Evolutionary conservation across 768 basidiomycete species (phyloP).

Genomic region (Suillus hirtellus): DNA sequence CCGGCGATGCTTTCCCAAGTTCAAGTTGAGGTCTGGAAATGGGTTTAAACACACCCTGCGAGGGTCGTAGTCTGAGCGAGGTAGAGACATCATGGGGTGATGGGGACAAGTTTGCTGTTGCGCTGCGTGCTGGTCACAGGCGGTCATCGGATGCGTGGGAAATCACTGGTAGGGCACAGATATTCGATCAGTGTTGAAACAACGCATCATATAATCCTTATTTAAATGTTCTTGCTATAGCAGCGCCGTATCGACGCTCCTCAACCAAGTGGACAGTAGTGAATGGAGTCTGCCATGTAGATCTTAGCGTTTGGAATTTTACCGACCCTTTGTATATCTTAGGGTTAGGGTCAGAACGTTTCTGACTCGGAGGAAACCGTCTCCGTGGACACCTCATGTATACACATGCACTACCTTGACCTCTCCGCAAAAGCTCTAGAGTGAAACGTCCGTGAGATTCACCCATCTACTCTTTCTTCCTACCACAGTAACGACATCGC

Average conservation of each 20-base stretch:
- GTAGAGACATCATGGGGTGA: constrained; percentile 51
- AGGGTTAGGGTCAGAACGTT: not conserved
- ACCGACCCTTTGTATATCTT: not conserved
- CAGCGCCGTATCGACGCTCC: not conserved
- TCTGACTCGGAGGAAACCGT: not conserved
- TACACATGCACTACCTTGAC: not conserved
- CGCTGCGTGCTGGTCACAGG: not conserved
- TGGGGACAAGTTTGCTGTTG: not conserved
- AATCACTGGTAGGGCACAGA: not conserved
- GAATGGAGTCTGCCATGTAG: not conserved
- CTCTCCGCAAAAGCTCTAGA: not conserved
- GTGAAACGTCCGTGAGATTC: not conserved
- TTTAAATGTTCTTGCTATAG: not conserved
- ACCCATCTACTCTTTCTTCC: not conserved
- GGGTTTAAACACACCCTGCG: constrained; percentile 86
- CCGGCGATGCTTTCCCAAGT: constrained; percentile 74
- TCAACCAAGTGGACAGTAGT: not conserved
- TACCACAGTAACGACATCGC: not conserved
- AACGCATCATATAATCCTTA: not conserved
- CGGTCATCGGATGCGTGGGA: constrained; percentile 1
- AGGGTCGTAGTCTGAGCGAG: constrained; percentile 80
- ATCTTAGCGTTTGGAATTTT: not conserved
- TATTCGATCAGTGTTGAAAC: not conserved
- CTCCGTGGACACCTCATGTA: constrained; percentile 6
- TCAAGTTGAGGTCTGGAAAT: constrained; percentile 74